Base-by-base conservation (phyloP, 2,329 filamentous ascomycete genomes). In the Trichoderma endophyticum region DNA sequence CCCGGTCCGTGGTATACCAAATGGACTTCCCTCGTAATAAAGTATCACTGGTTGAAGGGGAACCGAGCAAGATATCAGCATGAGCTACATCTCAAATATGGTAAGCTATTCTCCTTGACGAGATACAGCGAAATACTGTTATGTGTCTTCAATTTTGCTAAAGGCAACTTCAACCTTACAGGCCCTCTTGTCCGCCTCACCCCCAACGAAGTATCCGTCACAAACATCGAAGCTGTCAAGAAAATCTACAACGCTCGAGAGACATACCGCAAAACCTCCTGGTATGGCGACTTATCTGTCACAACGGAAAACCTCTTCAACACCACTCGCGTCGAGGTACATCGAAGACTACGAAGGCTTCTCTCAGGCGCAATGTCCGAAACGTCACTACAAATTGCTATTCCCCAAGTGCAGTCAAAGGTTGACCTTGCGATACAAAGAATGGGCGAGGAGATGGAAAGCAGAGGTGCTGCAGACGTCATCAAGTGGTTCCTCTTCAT, bases 401-500 rank as follows among this genome's bases (percentile, higher is more conserved):
- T 81, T 61, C 75, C 77, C 0, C 65, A 80, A 28, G 78, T 88
- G 11, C 74, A 80, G 3, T 74, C 73, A 0, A 82, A 81, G 21
- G 79, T 83, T 0, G 75, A 79, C 0, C 73, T 85, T 11, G 78
- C 85, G 0, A 79, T 88, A 1, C 36, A 81, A 3, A 80, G 78
- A 61, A 88, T 89, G 26, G 76, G 73, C 0, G 77, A 82, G n/a
- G 86, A 89, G 62, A 81, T 83, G 73, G 71, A 78, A 21, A 64
- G 71, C 0, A 76, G 77, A 0, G 81, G 83, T 0, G 78, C 73
- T 0, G 80, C 79, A 0, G 86, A 90, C 72, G 77, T 89, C 0
- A 81, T 83, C 71, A 87, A 87, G 71, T 89, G 87, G 87, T 86
- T 82, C 79, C 76, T 84, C 6, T 87, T 87, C 67, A 83, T 88